Percentiles rank a stretch among this genome's conserved stretches.
Conservation (phyloP, 345 rosid genomes). For the Boechera retrofracta region DNA sequence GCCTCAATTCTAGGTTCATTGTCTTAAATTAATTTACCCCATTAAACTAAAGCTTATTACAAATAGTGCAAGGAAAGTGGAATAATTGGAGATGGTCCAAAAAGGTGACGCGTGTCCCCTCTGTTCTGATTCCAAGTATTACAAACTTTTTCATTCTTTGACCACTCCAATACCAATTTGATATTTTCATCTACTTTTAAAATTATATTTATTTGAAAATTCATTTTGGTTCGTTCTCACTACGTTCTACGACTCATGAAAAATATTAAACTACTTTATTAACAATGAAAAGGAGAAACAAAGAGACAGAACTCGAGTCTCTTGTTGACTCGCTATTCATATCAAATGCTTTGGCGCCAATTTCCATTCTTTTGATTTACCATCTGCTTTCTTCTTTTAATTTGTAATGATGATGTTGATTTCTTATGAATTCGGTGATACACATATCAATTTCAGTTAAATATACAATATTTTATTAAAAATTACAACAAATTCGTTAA, state of each 20-base stretch:
- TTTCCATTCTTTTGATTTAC: constrained; percentile 8
- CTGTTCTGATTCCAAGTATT: constrained; percentile 38
- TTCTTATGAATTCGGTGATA: not conserved
- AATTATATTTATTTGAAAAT: not conserved
- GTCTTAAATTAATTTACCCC: too few relatives aligned
- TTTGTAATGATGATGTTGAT: constrained; percentile 13
- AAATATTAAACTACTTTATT: not conserved
- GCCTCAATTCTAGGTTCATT: not conserved
- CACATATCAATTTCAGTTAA: too few relatives aligned
- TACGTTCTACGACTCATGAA: not conserved
- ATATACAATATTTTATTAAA: too few relatives aligned
- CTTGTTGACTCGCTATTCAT: constrained; percentile 28
- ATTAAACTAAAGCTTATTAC: not conserved
- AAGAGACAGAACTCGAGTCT: constrained; percentile 28
- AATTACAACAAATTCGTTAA: too few relatives aligned
- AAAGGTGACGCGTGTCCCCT: constrained; percentile 43
- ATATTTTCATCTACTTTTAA: constrained; percentile 15
- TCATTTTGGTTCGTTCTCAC: not conserved
- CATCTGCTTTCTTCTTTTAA: constrained; percentile 1
- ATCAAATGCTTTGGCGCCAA: constrained; percentile 33
- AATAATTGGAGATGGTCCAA: constrained; percentile 46
- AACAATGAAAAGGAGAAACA: not conserved
- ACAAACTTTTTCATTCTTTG: constrained; percentile 43
- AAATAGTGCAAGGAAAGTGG: constrained; percentile 20
- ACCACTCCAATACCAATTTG: constrained; percentile 41